A percentile compares a stretch with the other conserved stretches of the same genome.
These are phyloP conservation scores for Melocanna baccifera DNA, from an alignment of 176 grass and related monocot species.

Conservation along the genomic window DNA sequence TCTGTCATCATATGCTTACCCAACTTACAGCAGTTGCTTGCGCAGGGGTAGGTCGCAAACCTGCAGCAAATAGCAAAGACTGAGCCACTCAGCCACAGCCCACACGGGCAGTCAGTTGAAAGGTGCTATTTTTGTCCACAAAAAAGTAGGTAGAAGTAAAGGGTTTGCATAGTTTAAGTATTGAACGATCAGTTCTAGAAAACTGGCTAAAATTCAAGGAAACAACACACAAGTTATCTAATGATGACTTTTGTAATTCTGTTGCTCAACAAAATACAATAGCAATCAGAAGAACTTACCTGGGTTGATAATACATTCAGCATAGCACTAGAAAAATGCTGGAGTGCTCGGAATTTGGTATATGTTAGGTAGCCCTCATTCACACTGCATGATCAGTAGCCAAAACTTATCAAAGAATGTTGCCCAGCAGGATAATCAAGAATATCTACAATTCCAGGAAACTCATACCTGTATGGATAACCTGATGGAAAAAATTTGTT, in stretches of 20 bases:
- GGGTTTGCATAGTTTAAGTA: not conserved
- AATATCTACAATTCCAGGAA: constrained; percentile 15
- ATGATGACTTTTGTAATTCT: not conserved
- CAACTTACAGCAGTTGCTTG: constrained; percentile 92
- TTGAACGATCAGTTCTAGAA: not conserved
- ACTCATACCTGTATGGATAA: constrained; percentile 83
- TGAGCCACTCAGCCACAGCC: constrained; percentile 84
- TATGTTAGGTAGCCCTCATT: constrained; percentile 90
- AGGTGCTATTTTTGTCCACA: not conserved
- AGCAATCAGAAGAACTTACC: constrained; percentile 35
- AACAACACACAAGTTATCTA: not conserved
- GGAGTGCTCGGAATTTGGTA: constrained; percentile 75
- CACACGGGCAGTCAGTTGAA: constrained; percentile 54
- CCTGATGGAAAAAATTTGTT: constrained; percentile 97
- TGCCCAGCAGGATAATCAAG: not conserved
- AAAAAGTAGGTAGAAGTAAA: not conserved
- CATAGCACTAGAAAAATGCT: constrained; percentile 94
- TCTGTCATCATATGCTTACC: constrained; percentile 55
- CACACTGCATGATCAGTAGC: constrained; percentile 52
- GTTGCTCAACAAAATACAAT: not conserved
- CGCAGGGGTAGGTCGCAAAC: constrained; percentile 78
- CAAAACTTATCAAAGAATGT: constrained; percentile 11
- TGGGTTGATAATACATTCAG: constrained; percentile 91
- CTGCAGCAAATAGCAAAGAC: constrained; percentile 93
- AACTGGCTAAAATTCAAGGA: not conserved